Percentiles rank a stretch among this genome's conserved stretches.
Conservation (phyloP, 495 filamentous ascomycete genomes). For the Tuber magnatum region DNA sequence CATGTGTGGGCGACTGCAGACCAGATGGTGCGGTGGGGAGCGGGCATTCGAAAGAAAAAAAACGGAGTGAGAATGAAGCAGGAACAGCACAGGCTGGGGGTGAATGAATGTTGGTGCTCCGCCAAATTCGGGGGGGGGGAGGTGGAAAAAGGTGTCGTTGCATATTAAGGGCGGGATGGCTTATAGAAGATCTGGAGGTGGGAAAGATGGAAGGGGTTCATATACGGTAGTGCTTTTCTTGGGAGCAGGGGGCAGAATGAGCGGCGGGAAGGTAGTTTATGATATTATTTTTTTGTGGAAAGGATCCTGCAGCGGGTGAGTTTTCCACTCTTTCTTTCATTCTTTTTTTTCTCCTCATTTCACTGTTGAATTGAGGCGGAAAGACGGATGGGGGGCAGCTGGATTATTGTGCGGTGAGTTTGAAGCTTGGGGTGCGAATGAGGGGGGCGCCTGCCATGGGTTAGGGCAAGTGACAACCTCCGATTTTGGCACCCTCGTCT, state of each 20-base stretch:
- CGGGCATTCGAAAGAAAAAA: not conserved
- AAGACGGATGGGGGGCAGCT: not conserved
- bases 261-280: not conserved
- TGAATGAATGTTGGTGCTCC: not conserved
- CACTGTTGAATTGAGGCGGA: not conserved
- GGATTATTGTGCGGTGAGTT: not conserved
- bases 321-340: not conserved
- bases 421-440: not conserved
- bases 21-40: slow-evolving; percentile 20
- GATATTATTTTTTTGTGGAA: not conserved
- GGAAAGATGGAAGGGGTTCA: slow-evolving; percentile 1
- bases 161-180: slow-evolving; percentile 1
- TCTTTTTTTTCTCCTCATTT: no score
- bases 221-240: not conserved
- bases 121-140: not conserved
- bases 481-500: not conserved
- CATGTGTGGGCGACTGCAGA: slow-evolving; percentile 36
- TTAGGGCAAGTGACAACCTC: not conserved
- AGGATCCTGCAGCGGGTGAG: not conserved
- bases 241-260: not conserved
- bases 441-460: not conserved
- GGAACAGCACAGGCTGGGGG: slow-evolving; percentile 25
- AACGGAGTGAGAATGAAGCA: slow-evolving; percentile 30
- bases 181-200: slow-evolving; percentile 3
- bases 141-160: not conserved